phyloP scores from a whole-genome alignment of 768 basidiomycete species.

The Collybia sordida region DNA sequence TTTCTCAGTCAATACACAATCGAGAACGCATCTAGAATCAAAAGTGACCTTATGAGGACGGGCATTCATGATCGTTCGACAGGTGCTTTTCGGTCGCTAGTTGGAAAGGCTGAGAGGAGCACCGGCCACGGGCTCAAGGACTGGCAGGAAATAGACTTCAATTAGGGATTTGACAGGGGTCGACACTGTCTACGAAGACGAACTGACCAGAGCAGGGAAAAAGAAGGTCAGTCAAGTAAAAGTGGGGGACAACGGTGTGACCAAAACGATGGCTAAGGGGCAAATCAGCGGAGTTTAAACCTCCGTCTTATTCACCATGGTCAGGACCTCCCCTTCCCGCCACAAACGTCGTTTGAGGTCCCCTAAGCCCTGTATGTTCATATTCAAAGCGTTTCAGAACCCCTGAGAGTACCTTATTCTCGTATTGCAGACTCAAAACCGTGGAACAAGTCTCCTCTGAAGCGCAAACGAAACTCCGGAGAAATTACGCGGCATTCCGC shows the following conservation, averaged over 20 bases:
- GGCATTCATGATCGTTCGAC: conserved; percentile 55
- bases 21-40: conserved; percentile 6
- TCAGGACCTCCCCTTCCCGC: conserved; percentile 7
- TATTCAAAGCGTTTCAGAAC: neutral
- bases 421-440: neutral
- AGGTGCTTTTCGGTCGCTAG: conserved; percentile 18
- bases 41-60: conserved; percentile 66
- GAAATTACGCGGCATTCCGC: neutral
- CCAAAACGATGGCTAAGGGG: conserved; percentile 10
- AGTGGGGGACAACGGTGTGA: conserved; percentile 14
- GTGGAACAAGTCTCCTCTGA: neutral
- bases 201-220: conserved; percentile 13
- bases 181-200: too few relatives aligned
- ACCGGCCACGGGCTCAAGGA: conserved; percentile 16
- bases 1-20: conserved; percentile 7
- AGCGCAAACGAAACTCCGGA: neutral
- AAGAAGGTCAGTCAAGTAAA: conserved; percentile 20
- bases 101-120: conserved; percentile 15
- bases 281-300: conserved; percentile 46
- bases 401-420: neutral
- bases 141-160: neutral
- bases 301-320: conserved; percentile 11
- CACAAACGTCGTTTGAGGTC: conserved; percentile 1
- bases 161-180: too few relatives aligned
- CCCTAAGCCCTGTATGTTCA: conserved; percentile 2